A percentile compares a stretch with the other conserved stretches of the same genome.
phyloP scores from a whole-genome alignment of 257 asterid species.

The Nicotiana benthamiana region DNA sequence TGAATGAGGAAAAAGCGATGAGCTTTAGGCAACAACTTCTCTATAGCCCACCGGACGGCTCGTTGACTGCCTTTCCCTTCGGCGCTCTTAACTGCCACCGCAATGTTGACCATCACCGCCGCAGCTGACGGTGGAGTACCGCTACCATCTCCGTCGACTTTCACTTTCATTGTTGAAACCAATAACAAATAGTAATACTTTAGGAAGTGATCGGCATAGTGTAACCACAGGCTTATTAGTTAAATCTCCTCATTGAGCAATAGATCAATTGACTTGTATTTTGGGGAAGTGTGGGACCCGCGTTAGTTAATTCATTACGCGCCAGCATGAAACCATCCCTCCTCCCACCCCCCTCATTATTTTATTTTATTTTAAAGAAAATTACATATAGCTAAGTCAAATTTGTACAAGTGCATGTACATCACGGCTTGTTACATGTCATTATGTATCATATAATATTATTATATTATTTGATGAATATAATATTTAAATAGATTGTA shows the following conservation, averaged over 20 bases:
- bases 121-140: neutral
- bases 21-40: constrained; percentile 41
- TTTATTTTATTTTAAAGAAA: too few species aligned
- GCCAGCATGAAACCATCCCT: neutral
- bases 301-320: neutral
- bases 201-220: neutral
- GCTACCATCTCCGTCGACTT: neutral
- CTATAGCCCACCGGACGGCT: constrained; percentile 72
- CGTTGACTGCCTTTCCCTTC: constrained; percentile 68
- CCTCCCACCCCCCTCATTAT: neutral
- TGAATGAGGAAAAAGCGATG: constrained; percentile 53
- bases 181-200: neutral
- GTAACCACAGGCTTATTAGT: neutral
- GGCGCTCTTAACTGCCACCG: constrained; percentile 75
- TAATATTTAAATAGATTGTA: too few species aligned
- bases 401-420: too few species aligned
- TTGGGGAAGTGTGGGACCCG: neutral
- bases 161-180: neutral
- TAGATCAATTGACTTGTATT: neutral
- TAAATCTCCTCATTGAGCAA: neutral
- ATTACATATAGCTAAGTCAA: too few species aligned
- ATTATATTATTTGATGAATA: too few species aligned
- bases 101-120: constrained; percentile 17
- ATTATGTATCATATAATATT: too few species aligned
- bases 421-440: too few species aligned